Base-by-base conservation (phyloP, 1,139 yeast species). In the Magnusiomyces tetraspermus region DNA sequence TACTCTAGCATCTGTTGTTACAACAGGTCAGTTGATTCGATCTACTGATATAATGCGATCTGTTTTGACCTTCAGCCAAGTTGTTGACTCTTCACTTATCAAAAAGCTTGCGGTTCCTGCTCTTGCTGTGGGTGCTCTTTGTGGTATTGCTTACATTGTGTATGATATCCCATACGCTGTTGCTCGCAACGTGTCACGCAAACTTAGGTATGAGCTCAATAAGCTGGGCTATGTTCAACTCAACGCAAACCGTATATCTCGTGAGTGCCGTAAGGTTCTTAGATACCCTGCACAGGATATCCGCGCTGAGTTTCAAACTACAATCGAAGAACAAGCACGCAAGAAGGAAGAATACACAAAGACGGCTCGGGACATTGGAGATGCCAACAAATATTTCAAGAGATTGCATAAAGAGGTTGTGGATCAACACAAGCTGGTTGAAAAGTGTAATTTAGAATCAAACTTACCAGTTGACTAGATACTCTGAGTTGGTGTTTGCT, bases 91-190 rank as follows among this genome's bases (percentile, higher is more conserved):
- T 41, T 47, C 53, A 19, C 46, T 63, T 2, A 53, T 63, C 23
- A 59, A 76, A 63, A 64, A 71, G 61, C 59, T 74, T 21, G 72
- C 75, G 1, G 62, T 70, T 1, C 87, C 83, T 0, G 60, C 80
- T 0, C 60, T 77, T 0, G 59, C 82, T 3, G 74, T 83, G 17
- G 77, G 78, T 0, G 70, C 82, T 3, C 77, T 82, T 0, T 73
- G 82, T 30, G 78, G 89, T 0, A 70, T 80, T 0, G 82, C 82
- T 44, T 88, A 86, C 62, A 67, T 89, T 56, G 71, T 88, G 13
- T 74, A 75, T 53, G 98, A 92, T 66, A 80, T 94, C 19, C 97
- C 97, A 1, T 79, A 85, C 60, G 96, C 97, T 0, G 79, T 87
- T 61, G 95, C 96, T 24, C 75, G 89, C 60, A 89, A 89, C 55